These are phyloP conservation scores for Trapa bicornis DNA, from an alignment of 345 rosid genomes.

Conservation along the genomic window DNA sequence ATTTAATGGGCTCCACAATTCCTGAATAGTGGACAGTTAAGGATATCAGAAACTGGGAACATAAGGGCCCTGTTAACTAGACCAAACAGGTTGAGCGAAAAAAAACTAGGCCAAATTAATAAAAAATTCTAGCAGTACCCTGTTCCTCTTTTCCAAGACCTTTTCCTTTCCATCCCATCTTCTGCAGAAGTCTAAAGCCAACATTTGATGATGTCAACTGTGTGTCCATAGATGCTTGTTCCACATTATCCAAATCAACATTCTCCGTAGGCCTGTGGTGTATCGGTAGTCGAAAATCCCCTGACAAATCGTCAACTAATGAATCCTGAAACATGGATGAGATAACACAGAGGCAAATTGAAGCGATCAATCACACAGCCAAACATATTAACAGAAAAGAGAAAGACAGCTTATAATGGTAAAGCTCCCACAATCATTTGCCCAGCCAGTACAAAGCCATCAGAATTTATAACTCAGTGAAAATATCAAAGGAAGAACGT, in stretches of 20 bases:
- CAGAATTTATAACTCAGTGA: neutral
- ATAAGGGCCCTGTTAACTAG: neutral
- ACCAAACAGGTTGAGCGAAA: too few relatives aligned
- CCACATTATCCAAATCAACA: slow-evolving; percentile 77
- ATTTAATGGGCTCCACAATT: slow-evolving; percentile 80
- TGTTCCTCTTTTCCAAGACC: slow-evolving; percentile 95
- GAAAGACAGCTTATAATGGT: neutral
- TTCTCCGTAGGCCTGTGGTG: slow-evolving; percentile 65
- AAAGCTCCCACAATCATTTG: neutral
- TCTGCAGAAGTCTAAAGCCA: slow-evolving; percentile 90
- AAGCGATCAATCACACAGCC: neutral
- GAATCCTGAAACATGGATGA: slow-evolving; percentile 38
- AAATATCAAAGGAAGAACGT: neutral
- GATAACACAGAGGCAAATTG: neutral
- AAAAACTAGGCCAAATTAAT: neutral
- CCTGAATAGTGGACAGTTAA: slow-evolving; percentile 24
- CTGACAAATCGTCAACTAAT: slow-evolving; percentile 52
- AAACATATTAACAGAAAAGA: neutral
- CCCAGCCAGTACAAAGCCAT: neutral
- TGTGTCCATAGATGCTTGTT: slow-evolving; percentile 78
- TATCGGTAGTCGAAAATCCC: slow-evolving; percentile 68
- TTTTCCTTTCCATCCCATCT: slow-evolving; percentile 99
- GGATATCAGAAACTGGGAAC: neutral
- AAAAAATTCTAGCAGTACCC: slow-evolving; percentile 25
- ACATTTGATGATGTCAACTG: slow-evolving; percentile 69